These are phyloP conservation scores for Monilinia aucupariae DNA, from an alignment of 2,329 filamentous ascomycete genomes.

Conservation along the genomic window DNA sequence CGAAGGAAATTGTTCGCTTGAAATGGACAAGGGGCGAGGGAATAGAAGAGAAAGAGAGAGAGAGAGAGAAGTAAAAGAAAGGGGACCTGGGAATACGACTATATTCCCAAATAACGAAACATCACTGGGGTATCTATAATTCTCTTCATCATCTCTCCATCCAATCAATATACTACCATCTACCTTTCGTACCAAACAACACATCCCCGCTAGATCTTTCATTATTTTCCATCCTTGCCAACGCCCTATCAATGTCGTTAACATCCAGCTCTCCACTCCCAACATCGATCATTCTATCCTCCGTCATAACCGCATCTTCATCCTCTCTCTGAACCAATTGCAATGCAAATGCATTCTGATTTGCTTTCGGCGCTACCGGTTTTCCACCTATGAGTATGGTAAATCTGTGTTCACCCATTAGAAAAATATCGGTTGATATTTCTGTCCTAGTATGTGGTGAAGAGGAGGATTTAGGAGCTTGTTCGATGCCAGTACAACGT, in stretches of 20 bases:
- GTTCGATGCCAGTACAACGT: conserved; percentile 32
- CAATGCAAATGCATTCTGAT: conserved; percentile 19
- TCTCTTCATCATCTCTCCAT: conserved; percentile 13
- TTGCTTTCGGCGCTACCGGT: neutral
- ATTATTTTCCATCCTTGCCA: conserved; percentile 48
- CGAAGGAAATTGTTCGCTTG: too few relatives aligned
- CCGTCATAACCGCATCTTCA: conserved; percentile 19
- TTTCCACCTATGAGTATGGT: conserved; percentile 27
- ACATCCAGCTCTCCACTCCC: conserved; percentile 47
- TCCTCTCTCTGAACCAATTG: conserved; percentile 27
- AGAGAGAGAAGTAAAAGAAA: neutral
- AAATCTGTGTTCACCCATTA: conserved; percentile 34
- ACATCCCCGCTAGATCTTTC: conserved; percentile 20
- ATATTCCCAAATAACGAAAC: conserved; percentile 1
- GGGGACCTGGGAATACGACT: neutral
- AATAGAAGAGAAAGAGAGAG: neutral
- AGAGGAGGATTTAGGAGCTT: conserved; percentile 24
- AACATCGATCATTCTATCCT: neutral
- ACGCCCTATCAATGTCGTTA: conserved; percentile 57
- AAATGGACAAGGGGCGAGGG: neutral
- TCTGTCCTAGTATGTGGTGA: conserved; percentile 8
- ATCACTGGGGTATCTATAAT: conserved; percentile 10
- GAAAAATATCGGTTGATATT: conserved; percentile 30
- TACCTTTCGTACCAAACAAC: conserved; percentile 38
- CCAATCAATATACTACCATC: conserved; percentile 35